These are phyloP conservation scores for Carallia pectinifolia DNA, from an alignment of 345 rosid genomes.

Conservation along the genomic window DNA sequence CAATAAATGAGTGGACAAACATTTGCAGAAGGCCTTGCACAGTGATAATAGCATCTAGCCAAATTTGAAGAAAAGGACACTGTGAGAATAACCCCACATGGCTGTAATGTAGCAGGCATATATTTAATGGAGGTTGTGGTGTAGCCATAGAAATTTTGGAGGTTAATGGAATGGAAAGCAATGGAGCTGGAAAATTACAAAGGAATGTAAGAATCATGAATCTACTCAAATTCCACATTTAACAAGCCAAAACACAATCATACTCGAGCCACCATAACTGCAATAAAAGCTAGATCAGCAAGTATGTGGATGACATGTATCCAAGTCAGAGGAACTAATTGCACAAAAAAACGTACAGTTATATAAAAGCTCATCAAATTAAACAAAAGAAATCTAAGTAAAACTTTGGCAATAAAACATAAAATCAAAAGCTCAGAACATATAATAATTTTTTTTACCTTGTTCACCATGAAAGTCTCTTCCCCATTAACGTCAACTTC, in stretches of 20 bases:
- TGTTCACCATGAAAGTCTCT: conserved; percentile 74
- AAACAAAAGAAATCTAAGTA: not conserved
- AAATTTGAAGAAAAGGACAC: conserved; percentile 31
- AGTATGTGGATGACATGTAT: not conserved
- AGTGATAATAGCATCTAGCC: conserved; percentile 15
- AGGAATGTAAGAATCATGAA: conserved; percentile 13
- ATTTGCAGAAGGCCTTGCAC: conserved; percentile 8
- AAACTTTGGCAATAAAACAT: not conserved
- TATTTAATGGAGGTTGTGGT: conserved; percentile 29
- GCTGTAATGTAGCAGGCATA: conserved; percentile 29
- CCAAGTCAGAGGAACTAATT: not conserved
- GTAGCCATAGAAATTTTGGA: conserved; percentile 11
- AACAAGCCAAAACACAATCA: conserved; percentile 1
- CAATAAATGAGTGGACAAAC: conserved; percentile 33
- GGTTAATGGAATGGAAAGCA: not conserved
- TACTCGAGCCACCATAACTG: conserved; percentile 2
- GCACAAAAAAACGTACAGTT: not conserved
- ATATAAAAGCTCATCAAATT: not conserved
- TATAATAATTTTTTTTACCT: conserved; percentile 42
- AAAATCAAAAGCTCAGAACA: not conserved
- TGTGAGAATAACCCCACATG: conserved; percentile 31
- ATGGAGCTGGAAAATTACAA: not conserved
- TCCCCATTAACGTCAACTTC: conserved; percentile 93
- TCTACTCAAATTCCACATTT: conserved; percentile 14
- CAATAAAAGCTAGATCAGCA: not conserved